A percentile compares a stretch with the other conserved stretches of the same genome.
Evolutionary conservation across 352 stramenopile genomes (phyloP).

Genomic region (Porosira glacialis): DNA sequence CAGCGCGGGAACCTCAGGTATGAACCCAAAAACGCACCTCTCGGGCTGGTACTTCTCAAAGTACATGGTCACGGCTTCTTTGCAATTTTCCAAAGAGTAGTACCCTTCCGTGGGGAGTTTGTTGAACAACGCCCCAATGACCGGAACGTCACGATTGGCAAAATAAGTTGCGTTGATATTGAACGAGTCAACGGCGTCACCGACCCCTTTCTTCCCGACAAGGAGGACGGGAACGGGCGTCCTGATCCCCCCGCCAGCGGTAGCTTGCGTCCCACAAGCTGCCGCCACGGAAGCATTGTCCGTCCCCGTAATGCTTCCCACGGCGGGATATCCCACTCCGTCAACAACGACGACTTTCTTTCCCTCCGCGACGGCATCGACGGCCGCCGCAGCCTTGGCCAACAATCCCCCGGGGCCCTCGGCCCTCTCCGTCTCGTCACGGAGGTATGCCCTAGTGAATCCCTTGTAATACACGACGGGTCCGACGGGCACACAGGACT

Average conservation of each 20-base stretch:
- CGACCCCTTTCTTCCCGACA: conserved; percentile 93
- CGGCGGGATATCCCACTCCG: conserved; percentile 93
- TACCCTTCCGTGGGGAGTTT: conserved; percentile 87
- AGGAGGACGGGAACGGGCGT: conserved; percentile 86
- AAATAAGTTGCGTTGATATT: conserved; percentile 97
- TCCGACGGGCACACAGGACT: conserved; percentile 84
- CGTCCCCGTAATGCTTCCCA: conserved; percentile 85
- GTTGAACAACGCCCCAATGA: conserved; percentile 97
- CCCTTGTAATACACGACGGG: conserved; percentile 95
- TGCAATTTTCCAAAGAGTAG: conserved; percentile 91
- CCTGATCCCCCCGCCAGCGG: conserved; percentile 9
- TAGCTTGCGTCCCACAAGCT: conserved; percentile 52
- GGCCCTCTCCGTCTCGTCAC: conserved; percentile 86
- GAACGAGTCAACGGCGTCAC: conserved; percentile 95
- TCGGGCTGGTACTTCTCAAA: conserved; percentile 81
- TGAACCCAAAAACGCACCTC: conserved; percentile 69
- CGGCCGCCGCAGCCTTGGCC: conserved; percentile 81
- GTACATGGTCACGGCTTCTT: conserved; percentile 86
- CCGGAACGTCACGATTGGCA: conserved; percentile 83
- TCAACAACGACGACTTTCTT: conserved; percentile 94
- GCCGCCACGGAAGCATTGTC: conserved; percentile 84
- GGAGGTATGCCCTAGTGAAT: conserved; percentile 94
- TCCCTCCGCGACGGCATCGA: conserved; percentile 84
- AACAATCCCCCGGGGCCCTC: conserved; percentile 83
- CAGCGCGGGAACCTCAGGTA: conserved; percentile 54